A percentile compares a stretch with the other conserved stretches of the same genome.
Evolutionary conservation across 441 rosid genomes (phyloP).

Genomic region (Erodium texanum): DNA sequence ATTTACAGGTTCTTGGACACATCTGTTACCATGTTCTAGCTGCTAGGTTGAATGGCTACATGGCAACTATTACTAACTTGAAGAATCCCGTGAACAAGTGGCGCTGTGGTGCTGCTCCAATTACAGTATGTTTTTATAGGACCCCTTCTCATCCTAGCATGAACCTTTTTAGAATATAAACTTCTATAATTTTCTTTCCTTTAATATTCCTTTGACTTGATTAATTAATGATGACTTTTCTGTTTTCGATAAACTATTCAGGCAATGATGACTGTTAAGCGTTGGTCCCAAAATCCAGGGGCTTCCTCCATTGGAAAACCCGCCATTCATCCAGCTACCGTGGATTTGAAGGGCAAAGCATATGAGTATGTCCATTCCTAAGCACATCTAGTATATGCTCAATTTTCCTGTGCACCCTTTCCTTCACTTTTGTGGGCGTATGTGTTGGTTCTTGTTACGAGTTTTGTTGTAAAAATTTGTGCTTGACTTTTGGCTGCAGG

Average conservation of each 20-base stretch:
- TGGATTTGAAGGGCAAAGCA: slow-evolving; percentile 92
- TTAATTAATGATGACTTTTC: slow-evolving; percentile 5
- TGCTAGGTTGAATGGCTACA: slow-evolving; percentile 92
- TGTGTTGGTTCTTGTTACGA: not conserved
- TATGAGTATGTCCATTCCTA: slow-evolving; percentile 54
- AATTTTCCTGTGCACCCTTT: not conserved
- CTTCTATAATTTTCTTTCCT: not conserved
- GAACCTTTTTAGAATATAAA: no score
- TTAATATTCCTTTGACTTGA: not conserved
- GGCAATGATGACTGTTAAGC: slow-evolving; percentile 96
- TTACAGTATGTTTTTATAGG: slow-evolving; percentile 52
- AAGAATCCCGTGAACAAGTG: slow-evolving; percentile 92
- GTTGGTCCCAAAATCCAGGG: slow-evolving; percentile 78
- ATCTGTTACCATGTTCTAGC: slow-evolving; percentile 88
- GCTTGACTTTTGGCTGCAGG: slow-evolving; percentile 37
- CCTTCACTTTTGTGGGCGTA: not conserved
- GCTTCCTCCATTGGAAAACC: slow-evolving; percentile 77
- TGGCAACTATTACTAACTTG: slow-evolving; percentile 92
- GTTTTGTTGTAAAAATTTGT: not conserved
- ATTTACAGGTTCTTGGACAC: slow-evolving; percentile 82
- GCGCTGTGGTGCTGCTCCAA: slow-evolving; percentile 96
- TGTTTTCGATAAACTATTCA: slow-evolving; percentile 19
- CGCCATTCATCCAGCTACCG: slow-evolving; percentile 87
- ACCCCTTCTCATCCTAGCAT: not conserved
- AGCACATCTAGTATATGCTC: not conserved